phyloP scores from a whole-genome alignment of 345 rosid species.

The Brassica incana region DNA sequence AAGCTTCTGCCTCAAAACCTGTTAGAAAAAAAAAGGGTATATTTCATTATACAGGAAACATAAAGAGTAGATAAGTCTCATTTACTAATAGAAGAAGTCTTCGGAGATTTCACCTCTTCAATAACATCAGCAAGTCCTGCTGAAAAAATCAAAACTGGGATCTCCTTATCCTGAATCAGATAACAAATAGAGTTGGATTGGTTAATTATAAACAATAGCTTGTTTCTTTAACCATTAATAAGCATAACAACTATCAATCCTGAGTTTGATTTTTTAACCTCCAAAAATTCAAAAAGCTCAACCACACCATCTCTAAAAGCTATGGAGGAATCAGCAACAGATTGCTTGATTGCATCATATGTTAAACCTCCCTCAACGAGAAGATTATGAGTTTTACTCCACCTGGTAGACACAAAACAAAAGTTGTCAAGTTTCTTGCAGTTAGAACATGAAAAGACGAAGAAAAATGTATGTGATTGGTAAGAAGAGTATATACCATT shows the following conservation, averaged over 20 bases:
- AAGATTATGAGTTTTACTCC: conserved; percentile 83
- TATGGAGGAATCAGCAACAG: conserved; percentile 62
- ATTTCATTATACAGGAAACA: no score
- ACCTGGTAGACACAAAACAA: no score
- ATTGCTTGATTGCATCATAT: conserved; percentile 65
- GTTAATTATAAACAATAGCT: no score
- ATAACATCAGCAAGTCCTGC: conserved; percentile 97
- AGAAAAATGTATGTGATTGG: background rate
- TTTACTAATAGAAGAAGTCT: no score
- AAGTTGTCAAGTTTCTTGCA: no score
- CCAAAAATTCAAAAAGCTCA: conserved; percentile 71
- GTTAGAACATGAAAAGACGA: background rate
- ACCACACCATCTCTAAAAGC: conserved; percentile 82
- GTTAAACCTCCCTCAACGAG: conserved; percentile 89
- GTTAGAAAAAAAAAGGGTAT: no score
- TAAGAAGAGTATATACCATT: conserved; percentile 54
- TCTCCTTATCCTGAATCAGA: conserved; percentile 60
- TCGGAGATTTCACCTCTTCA: conserved; percentile 98
- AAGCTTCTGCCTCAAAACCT: conserved; percentile 90
- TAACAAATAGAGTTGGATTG: background rate
- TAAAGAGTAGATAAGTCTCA: background rate
- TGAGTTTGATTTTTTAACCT: conserved; percentile 50
- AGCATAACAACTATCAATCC: no score
- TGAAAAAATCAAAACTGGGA: conserved; percentile 84
- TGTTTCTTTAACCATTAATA: no score